Percentiles rank a stretch among this genome's conserved stretches.
Conservation (phyloP, 495 filamentous ascomycete species). For the Trichoderma reesei region DNA sequence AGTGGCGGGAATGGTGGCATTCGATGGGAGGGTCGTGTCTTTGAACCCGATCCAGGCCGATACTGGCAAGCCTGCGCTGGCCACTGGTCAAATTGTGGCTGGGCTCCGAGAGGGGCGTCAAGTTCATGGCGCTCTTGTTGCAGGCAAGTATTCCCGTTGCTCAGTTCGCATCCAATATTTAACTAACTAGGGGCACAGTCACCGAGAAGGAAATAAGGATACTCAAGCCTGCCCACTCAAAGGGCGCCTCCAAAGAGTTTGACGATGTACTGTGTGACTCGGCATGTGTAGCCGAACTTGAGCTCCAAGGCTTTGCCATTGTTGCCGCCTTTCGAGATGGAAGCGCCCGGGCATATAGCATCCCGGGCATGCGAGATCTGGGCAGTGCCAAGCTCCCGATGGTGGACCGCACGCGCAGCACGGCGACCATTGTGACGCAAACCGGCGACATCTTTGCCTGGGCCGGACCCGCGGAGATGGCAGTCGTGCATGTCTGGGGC, state of each 20-base stretch:
- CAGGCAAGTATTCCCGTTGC: constrained; percentile 26
- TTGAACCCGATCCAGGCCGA: constrained; percentile 72
- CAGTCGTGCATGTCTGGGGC: constrained; percentile 72
- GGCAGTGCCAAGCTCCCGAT: constrained; percentile 51
- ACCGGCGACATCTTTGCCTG: constrained; percentile 77
- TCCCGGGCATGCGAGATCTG: constrained; percentile 80
- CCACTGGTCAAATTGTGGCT: constrained; percentile 61
- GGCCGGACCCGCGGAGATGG: constrained; percentile 81
- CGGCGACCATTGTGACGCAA: constrained; percentile 56
- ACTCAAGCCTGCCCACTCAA: constrained; percentile 73
- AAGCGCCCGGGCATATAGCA: constrained; percentile 64
- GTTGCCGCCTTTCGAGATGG: constrained; percentile 78
- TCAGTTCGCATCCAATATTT: background rate
- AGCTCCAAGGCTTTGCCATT: constrained; percentile 64
- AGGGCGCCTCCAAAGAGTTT: constrained; percentile 83
- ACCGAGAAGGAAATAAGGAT: constrained; percentile 67
- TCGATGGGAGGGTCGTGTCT: constrained; percentile 64
- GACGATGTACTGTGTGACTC: constrained; percentile 72
- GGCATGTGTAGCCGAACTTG: constrained; percentile 61
- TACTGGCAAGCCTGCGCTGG: constrained; percentile 61
- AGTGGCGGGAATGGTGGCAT: constrained; percentile 51
- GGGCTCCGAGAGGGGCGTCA: constrained; percentile 59
- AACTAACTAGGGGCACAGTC: constrained; percentile 31
- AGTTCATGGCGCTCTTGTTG: constrained; percentile 58
- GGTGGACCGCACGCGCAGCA: constrained; percentile 63